phyloP scores from a whole-genome alignment of 1,284 basidiomycete genomes.

The Porogramme epimiltina region DNA sequence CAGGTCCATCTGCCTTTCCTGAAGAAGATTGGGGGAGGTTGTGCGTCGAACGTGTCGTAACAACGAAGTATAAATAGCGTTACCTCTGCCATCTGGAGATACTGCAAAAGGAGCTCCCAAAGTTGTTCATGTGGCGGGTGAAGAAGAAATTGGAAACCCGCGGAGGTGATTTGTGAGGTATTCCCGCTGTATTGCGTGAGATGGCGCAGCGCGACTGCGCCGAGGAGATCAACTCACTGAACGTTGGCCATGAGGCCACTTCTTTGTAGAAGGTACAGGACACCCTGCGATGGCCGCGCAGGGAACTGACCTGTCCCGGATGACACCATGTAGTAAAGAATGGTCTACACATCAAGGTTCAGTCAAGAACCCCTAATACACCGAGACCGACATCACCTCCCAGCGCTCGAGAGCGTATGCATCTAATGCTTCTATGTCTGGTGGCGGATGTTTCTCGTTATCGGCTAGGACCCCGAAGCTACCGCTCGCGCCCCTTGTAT shows the following conservation, averaged over 20 bases:
- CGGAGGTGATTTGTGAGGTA: slow-evolving; percentile 85
- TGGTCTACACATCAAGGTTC: slow-evolving; percentile 59
- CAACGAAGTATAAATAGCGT: slow-evolving; percentile 19
- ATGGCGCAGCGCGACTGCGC: not conserved
- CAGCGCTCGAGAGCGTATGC: slow-evolving; percentile 89
- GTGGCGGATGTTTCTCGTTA: slow-evolving; percentile 54
- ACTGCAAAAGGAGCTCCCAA: slow-evolving; percentile 96
- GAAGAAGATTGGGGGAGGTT: too few relatives aligned
- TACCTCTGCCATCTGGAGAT: slow-evolving; percentile 82
- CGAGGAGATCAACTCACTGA: slow-evolving; percentile 44
- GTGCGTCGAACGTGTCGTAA: slow-evolving; percentile 1
- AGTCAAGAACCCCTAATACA: not conserved
- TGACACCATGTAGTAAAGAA: slow-evolving; percentile 98
- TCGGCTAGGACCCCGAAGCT: slow-evolving; percentile 90
- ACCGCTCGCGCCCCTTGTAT: slow-evolving; percentile 76
- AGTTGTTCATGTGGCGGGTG: slow-evolving; percentile 96
- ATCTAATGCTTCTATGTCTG: slow-evolving; percentile 72
- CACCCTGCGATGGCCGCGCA: slow-evolving; percentile 76
- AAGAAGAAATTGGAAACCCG: slow-evolving; percentile 96
- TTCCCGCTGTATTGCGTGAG: slow-evolving; percentile 41
- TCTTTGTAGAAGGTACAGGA: slow-evolving; percentile 80
- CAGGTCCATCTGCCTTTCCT: slow-evolving; percentile 88
- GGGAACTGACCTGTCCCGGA: slow-evolving; percentile 75
- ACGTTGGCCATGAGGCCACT: slow-evolving; percentile 84
- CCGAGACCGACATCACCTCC: slow-evolving; percentile 64